Evolutionary conservation across 768 basidiomycete genomes (phyloP).

Genomic region (Trametes punicea): DNA sequence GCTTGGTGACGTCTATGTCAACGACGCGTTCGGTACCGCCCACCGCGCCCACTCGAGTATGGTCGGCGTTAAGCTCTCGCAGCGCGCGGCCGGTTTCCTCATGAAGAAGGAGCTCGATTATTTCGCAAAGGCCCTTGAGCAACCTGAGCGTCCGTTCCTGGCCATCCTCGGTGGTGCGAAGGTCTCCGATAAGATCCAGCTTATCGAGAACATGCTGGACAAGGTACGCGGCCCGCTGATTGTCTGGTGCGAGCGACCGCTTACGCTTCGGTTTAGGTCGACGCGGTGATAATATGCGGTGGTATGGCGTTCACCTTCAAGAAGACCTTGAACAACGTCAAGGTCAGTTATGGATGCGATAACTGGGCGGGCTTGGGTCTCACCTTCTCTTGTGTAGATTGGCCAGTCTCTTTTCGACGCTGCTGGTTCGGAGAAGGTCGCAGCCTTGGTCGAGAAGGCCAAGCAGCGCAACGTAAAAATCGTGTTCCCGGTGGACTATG

Average conservation of each 20-base stretch:
- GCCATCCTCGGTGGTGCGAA: conserved; percentile 98
- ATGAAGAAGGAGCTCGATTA: conserved; percentile 99
- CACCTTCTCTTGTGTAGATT: conserved; percentile 50
- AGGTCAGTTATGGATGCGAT: conserved; percentile 40
- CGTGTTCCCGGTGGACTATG: conserved; percentile 92
- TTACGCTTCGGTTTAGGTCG: conserved; percentile 51
- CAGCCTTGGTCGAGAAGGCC: conserved; percentile 83
- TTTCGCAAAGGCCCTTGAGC: conserved; percentile 96
- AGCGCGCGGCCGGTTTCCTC: conserved; percentile 92
- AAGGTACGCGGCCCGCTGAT: conserved; percentile 49
- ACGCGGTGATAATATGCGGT: conserved; percentile 94
- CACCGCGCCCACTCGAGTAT: conserved; percentile 98
- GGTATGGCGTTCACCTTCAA: conserved; percentile 99
- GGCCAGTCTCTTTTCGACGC: conserved; percentile 93
- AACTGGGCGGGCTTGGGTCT: not conserved
- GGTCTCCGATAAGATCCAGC: conserved; percentile 97
- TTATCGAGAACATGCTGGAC: conserved; percentile 99
- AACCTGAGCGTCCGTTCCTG: conserved; percentile 92
- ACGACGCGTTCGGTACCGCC: conserved; percentile 98
- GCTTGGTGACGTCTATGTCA: conserved; percentile 95
- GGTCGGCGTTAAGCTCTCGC: conserved; percentile 92
- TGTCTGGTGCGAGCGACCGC: not conserved
- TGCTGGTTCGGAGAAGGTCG: conserved; percentile 84
- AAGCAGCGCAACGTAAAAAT: conserved; percentile 88
- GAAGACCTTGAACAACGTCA: conserved; percentile 80